Base-by-base conservation (phyloP, 2,329 filamentous ascomycete genomes). In the Golovinomyces cichoracearum region DNA sequence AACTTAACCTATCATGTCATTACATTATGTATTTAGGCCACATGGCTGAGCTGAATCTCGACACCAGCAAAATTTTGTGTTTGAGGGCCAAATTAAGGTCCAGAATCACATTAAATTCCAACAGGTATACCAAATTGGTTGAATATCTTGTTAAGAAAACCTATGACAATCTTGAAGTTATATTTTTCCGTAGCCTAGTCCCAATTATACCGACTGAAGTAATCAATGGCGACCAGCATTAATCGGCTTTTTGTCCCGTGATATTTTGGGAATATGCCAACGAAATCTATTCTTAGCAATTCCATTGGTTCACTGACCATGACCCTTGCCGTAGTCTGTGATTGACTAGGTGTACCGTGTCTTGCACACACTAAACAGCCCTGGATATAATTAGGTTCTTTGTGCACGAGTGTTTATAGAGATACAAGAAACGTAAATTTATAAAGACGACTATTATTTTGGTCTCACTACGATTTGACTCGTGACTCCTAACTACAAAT, bases 181-280 rank as follows among this genome's bases (percentile, higher is more conserved):
- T 27, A 23, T 5, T 12, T 42, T n/a, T 27, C 13, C 9, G 19
- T 41, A 19, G 49, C 31, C 6, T 47, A 33, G 1, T 35, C 27
- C 49, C 35, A 50, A 19, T 44, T 26, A 22, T 47, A 50, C 7
- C 45, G 10, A 1, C 40, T 37, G 29, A 49, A 46, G 22, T 49
- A 46, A 40, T 49, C 48, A 22, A 49, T 23, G 2, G 29, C 21
- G 9, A 49, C 23, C 4, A 49, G 41, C 4, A 49, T 22, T 17
- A 22, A 49, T 17, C 29, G 5, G 17, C 29, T 13, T 13, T 38
- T 17, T 29, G 23, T 15, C 6, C 19, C 17, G n/a, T n/a, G 4
- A 17, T 17, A n/a, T 9, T 17, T 17, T n/a, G 45, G 45, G 19
- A 47, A 41, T n/a, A 44, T 17, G 4, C 48, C 23, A 7, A 45